Conservation (phyloP, 129 eudicot genomes). For the Lonicera japonica region DNA sequence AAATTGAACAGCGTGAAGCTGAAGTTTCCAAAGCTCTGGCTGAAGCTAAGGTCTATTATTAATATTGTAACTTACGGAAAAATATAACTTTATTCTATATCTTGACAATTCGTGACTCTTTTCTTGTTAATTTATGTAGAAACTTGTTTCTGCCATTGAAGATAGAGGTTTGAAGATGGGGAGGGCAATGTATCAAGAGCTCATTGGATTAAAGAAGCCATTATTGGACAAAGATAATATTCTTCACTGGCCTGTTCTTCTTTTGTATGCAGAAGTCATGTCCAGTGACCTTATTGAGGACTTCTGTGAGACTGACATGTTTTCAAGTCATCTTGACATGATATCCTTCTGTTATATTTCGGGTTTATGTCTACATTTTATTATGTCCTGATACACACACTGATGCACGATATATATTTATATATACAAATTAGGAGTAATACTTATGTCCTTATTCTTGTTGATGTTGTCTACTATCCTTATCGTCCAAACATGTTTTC, state of each 20-base stretch:
- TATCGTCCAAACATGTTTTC: constrained; percentile 86
- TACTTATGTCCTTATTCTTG: not conserved
- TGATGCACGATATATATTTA: not conserved
- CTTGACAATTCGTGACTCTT: not conserved
- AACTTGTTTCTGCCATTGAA: constrained; percentile 61
- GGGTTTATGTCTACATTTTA: not conserved
- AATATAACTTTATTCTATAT: not conserved
- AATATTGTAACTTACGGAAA: not conserved
- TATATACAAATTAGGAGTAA: not conserved
- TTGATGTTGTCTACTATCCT: constrained; percentile 29
- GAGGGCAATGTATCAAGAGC: constrained; percentile 70
- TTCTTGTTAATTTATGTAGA: constrained; percentile 38
- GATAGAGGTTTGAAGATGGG: constrained; percentile 67
- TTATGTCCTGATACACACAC: not conserved
- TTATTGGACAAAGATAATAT: constrained; percentile 57
- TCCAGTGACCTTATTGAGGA: constrained; percentile 92
- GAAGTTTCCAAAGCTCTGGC: constrained; percentile 63
- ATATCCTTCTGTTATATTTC: constrained; percentile 56
- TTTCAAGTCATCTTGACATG: constrained; percentile 78
- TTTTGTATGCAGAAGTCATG: constrained; percentile 94
- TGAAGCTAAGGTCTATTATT: constrained; percentile 52
- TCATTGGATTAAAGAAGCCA: constrained; percentile 78
- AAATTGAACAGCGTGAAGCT: constrained; percentile 48
- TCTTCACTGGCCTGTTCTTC: constrained; percentile 95
- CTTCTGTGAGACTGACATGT: constrained; percentile 95